phyloP scores from a whole-genome alignment of 345 rosid species.

The Heritiera littoralis region DNA sequence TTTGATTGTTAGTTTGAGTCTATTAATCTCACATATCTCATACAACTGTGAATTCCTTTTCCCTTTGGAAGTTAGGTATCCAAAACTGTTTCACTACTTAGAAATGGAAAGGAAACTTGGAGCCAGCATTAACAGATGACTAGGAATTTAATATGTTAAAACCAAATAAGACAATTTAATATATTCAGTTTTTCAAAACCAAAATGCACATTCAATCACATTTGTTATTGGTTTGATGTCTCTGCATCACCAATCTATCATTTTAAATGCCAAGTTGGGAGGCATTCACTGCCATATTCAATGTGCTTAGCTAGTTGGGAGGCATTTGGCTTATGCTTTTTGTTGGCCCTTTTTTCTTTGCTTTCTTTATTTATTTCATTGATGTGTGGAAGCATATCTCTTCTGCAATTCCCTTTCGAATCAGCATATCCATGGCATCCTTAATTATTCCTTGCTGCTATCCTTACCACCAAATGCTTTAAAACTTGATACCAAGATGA shows the following conservation, averaged over 20 bases:
- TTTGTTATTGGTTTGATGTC: neutral
- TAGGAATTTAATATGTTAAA: neutral
- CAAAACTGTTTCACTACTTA: too few relatives aligned
- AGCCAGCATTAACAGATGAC: neutral
- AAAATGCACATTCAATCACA: neutral
- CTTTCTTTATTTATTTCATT: neutral
- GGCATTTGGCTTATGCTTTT: neutral
- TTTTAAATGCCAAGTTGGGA: constrained; percentile 1
- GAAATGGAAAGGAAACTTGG: neutral
- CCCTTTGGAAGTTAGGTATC: neutral
- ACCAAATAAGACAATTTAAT: neutral
- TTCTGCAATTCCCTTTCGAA: constrained; percentile 13
- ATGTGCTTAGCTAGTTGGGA: constrained; percentile 13
- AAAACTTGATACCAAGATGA: constrained; percentile 26
- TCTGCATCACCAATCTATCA: neutral
- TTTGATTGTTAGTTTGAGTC: too few relatives aligned
- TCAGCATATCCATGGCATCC: constrained; percentile 23
- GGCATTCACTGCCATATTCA: neutral
- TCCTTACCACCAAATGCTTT: constrained; percentile 30
- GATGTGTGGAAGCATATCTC: constrained; percentile 17
- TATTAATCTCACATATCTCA: too few relatives aligned
- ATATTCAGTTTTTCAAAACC: neutral
- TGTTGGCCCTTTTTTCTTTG: neutral
- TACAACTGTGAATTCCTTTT: neutral
- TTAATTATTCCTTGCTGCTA: constrained; percentile 16